A percentile compares a stretch with the other conserved stretches of the same genome.
Evolutionary conservation across 495 filamentous ascomycete species (phyloP).

Genomic region (Rostrohypoxylon terebratum): DNA sequence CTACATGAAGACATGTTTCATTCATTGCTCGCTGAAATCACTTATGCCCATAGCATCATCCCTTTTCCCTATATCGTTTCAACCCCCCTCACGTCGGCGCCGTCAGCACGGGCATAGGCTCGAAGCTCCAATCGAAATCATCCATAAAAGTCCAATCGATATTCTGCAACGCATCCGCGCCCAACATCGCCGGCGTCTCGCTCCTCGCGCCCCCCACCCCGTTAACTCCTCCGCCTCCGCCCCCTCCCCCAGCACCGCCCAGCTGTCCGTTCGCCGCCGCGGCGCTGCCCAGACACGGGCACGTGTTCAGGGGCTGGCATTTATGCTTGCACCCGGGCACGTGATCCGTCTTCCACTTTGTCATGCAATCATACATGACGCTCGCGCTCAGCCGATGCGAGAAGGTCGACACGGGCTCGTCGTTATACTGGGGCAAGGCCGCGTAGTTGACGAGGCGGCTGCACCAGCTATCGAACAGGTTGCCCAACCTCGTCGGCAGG

Average conservation of each 20-base stretch:
- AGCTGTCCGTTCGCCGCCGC: neutral
- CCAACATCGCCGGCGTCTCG: neutral
- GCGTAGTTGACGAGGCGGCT: constrained; percentile 18
- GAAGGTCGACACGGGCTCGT: constrained; percentile 49
- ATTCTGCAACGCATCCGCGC: constrained; percentile 49
- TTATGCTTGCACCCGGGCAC: neutral
- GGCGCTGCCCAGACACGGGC: neutral
- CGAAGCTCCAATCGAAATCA: constrained; percentile 61
- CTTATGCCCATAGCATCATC: neutral
- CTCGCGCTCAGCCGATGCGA: constrained; percentile 54
- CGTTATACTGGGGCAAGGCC: neutral
- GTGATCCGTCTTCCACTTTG: constrained; percentile 53
- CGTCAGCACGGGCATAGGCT: constrained; percentile 37
- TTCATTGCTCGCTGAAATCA: neutral
- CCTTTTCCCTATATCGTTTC: neutral
- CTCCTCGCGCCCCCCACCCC: neutral
- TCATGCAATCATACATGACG: constrained; percentile 56
- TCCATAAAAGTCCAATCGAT: constrained; percentile 62
- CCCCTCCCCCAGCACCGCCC: neutral
- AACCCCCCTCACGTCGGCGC: constrained; percentile 28
- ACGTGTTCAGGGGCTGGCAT: constrained; percentile 1
- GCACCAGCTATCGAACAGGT: constrained; percentile 52
- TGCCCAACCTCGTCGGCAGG: constrained; percentile 50
- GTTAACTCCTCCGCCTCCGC: neutral
- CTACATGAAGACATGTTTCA: neutral